phyloP scores from a whole-genome alignment of 495 filamentous ascomycete genomes.

The Venustampulla echinocandica region DNA sequence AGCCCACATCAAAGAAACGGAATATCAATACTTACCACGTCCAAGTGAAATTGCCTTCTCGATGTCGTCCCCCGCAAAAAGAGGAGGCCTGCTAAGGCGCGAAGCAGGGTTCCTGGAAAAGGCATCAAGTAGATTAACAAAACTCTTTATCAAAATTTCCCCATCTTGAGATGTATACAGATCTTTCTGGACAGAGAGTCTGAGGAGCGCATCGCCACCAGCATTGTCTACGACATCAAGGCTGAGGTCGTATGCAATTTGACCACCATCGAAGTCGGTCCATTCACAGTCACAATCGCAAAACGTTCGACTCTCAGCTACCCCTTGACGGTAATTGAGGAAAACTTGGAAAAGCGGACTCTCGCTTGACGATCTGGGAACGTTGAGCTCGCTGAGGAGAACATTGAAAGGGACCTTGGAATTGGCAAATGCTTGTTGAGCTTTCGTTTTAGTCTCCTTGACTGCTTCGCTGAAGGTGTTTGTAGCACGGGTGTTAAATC shows the following conservation, averaged over 20 bases:
- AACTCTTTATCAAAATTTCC: conserved; percentile 23
- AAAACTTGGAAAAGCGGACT: conserved; percentile 32
- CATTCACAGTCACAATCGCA: not conserved
- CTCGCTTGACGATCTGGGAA: conserved; percentile 12
- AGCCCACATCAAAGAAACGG: too few species aligned
- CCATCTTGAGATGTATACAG: conserved; percentile 15
- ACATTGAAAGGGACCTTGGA: conserved; percentile 39
- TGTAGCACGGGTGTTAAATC: conserved; percentile 3
- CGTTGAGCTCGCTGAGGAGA: conserved; percentile 26
- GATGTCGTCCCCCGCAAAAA: not conserved
- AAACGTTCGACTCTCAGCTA: conserved; percentile 6
- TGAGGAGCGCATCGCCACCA: not conserved
- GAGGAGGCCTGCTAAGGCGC: not conserved
- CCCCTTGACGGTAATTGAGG: conserved; percentile 28
- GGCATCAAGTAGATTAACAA: conserved; percentile 23
- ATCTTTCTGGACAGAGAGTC: conserved; percentile 1
- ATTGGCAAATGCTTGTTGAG: conserved; percentile 2
- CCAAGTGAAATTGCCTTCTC: not conserved
- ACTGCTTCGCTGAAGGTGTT: conserved; percentile 12
- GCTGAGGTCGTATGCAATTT: conserved; percentile 5
- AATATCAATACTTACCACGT: conserved; percentile 7
- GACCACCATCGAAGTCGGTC: not conserved
- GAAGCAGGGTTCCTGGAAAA: conserved; percentile 4
- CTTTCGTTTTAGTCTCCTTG: conserved; percentile 1
- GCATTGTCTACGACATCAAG: conserved; percentile 1